Evolutionary conservation across 306 rosid genomes (phyloP), one percentile per base, ranked within the genome.

Genomic region (Trifolium dubium): DNA sequence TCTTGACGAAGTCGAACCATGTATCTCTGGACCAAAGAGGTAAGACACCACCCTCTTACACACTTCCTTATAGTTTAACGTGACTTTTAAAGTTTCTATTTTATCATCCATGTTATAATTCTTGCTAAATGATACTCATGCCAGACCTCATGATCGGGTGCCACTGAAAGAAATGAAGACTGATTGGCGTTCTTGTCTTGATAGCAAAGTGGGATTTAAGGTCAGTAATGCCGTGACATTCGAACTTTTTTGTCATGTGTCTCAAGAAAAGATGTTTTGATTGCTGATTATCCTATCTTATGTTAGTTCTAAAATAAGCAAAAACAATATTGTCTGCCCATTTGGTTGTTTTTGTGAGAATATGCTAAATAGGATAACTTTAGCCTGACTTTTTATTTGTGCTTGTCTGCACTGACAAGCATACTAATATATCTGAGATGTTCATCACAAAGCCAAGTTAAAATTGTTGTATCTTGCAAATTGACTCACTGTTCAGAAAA

Each of bases 121-220:
- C 58, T 82, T 83, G 6, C n/a, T 69, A 14, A 64, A 64, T 67
- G 58, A 61, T 46, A 47, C 72, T 50, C 59, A 69, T 69, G 31
- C 46, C 71, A 93, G 98, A 77, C 98, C 98, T 80, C 98, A 93
- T 73, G 98, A 93, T 72, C 98, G 97, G 10, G 98, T 93, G 69
- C 72, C 83, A 75, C 77, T 93, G 83, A 93, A 85, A 73, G 96
- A 91, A 73, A 89, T 93, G 98, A 91, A 93, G 86, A 59, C 86
- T 53, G 98, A 93, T 81, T 93, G 97, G 98, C 98, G 84, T 84
- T 76, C 91, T 56, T 93, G 98, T 82, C 98, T 93, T 56, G 97
- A 93, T 75, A 93, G 68, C 86, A 86, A 93, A 85, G 97, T 93
- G 88, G 98, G 98, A 50, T 93, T 93, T 80, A 93, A 93, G 97